These are phyloP conservation scores for Termitomyces sp. DNA, from an alignment of 768 basidiomycete genomes.

Conservation along the genomic window DNA sequence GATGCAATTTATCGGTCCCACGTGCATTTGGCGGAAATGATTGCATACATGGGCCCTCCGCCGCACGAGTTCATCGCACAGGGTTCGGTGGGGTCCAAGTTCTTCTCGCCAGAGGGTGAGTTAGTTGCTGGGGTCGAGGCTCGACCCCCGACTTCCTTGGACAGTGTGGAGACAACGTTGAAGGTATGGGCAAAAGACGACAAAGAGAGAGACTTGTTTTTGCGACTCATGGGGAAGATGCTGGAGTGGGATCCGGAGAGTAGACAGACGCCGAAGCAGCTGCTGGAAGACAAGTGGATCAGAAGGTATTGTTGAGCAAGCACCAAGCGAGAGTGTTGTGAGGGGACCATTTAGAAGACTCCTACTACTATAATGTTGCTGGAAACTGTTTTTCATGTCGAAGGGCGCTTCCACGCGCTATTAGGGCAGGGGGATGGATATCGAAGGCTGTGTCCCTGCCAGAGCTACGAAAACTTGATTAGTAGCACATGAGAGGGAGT, in stretches of 20 bases:
- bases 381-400: no score
- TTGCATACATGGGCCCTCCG: slow-evolving; percentile 1
- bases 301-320: not conserved
- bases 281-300: slow-evolving; percentile 1
- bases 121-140: not conserved
- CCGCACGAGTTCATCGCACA: not conserved
- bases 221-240: slow-evolving; percentile 5
- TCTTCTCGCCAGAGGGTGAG: not conserved
- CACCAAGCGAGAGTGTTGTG: no score
- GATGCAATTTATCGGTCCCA: not conserved
- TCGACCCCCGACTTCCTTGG: not conserved
- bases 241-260: slow-evolving; percentile 3
- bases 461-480: no score
- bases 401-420: no score
- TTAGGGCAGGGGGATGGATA: no score
- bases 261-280: not conserved
- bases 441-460: no score
- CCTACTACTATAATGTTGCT: no score
- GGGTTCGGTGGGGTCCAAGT: not conserved
- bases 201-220: not conserved
- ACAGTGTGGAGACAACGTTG: not conserved
- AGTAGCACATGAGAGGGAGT: no score
- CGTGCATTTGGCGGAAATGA: slow-evolving; percentile 1
- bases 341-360: no score
- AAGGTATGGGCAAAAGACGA: not conserved